Conservation (phyloP, 140 eudicot species). For the Flaveria floridana region DNA sequence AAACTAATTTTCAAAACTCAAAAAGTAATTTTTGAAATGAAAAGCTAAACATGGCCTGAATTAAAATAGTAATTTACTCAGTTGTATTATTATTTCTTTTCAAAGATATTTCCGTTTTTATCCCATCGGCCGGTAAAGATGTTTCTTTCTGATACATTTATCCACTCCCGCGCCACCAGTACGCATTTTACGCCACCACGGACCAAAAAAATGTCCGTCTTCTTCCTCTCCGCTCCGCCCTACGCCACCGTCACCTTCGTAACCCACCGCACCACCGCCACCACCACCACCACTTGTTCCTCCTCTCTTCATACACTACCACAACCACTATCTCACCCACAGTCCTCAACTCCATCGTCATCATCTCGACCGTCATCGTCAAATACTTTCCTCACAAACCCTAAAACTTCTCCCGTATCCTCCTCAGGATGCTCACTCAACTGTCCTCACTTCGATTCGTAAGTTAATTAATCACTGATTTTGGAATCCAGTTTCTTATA, state of each 20-base stretch:
- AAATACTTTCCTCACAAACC: constrained; percentile 35
- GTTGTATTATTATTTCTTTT: too few species aligned
- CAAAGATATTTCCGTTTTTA: neutral
- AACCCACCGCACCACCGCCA: constrained; percentile 37
- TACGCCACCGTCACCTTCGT: constrained; percentile 32
- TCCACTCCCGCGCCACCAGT: constrained; percentile 49
- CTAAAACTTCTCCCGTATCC: constrained; percentile 36
- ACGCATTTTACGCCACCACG: constrained; percentile 23
- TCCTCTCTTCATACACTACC: constrained; percentile 34
- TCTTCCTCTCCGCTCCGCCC: constrained; percentile 43
- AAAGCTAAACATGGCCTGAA: too few species aligned
- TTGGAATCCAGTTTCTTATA: neutral
- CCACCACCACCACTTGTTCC: constrained; percentile 23
- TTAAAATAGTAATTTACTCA: too few species aligned
- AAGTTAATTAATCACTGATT: constrained; percentile 26
- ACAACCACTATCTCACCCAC: constrained; percentile 23
- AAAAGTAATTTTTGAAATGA: too few species aligned
- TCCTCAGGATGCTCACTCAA: constrained; percentile 71
- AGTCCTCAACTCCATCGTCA: constrained; percentile 32
- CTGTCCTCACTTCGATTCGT: constrained; percentile 87
- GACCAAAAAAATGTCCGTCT: constrained; percentile 36
- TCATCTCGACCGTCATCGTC: constrained; percentile 36
- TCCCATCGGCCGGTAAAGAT: constrained; percentile 8
- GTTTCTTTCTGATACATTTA: constrained; percentile 22
- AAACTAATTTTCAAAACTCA: too few species aligned